A percentile compares a stretch with the other conserved stretches of the same genome.
phyloP scores from a whole-genome alignment of 306 rosid species.

The Heteromeles arbutifolia region DNA sequence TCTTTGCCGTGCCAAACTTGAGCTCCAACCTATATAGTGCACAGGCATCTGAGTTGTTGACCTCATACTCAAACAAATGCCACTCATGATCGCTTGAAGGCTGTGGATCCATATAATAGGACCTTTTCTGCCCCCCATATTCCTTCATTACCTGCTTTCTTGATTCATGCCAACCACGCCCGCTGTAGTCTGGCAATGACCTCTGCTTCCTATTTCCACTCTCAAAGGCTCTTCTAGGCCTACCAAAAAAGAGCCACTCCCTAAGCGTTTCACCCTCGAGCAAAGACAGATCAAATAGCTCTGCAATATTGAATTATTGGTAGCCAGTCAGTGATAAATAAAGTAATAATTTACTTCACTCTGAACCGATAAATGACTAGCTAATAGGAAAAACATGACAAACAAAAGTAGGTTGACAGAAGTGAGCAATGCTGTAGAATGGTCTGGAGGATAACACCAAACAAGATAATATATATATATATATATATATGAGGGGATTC shows the following conservation, averaged over 20 bases:
- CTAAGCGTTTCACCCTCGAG: conserved; percentile 85
- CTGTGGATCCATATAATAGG: conserved; percentile 98
- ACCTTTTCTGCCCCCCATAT: conserved; percentile 82
- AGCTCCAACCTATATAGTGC: conserved; percentile 89
- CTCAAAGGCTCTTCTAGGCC: conserved; percentile 94
- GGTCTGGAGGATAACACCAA: background rate
- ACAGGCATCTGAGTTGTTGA: conserved; percentile 80
- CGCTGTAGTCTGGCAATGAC: conserved; percentile 87
- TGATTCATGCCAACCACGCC: conserved; percentile 99
- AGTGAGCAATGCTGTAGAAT: background rate
- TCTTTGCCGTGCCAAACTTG: conserved; percentile 85
- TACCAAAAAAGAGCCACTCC: conserved; percentile 98
- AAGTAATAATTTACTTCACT: no score
- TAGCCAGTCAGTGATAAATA: background rate
- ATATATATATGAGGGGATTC: background rate
- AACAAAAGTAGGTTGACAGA: background rate
- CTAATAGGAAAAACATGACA: background rate
- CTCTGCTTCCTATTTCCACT: conserved; percentile 96
- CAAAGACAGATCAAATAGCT: conserved; percentile 74
- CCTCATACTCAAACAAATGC: conserved; percentile 95
- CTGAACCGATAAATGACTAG: background rate
- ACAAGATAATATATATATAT: background rate
- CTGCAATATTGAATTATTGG: conserved; percentile 32
- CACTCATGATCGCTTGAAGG: conserved; percentile 78
- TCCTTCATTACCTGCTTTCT: conserved; percentile 96